Conservation (phyloP, 2,329 filamentous ascomycete species). For the Phyllosticta citriasiana region DNA sequence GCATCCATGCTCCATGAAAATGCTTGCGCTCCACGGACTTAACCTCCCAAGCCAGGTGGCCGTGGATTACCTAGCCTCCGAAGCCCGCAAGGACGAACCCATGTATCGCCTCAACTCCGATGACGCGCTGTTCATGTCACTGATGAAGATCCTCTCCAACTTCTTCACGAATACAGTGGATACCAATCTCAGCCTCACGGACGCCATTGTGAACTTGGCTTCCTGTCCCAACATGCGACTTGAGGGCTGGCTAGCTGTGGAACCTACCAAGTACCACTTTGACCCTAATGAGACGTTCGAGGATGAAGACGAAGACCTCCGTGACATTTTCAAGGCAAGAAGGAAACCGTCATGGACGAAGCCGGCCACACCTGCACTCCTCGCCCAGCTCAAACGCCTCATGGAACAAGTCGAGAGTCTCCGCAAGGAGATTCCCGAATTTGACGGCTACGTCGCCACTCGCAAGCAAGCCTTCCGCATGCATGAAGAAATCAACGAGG, state of each 20-base stretch:
- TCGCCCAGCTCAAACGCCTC: constrained; percentile 33
- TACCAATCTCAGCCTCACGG: constrained; percentile 79
- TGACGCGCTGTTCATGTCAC: constrained; percentile 43
- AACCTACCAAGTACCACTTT: constrained; percentile 42
- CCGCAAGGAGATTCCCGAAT: constrained; percentile 34
- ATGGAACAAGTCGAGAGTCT: constrained; percentile 33
- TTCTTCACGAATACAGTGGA: constrained; percentile 90
- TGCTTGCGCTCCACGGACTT: constrained; percentile 55
- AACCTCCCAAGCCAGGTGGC: constrained; percentile 38
- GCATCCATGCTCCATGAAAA: constrained; percentile 60
- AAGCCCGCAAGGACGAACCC: constrained; percentile 50
- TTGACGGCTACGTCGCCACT: constrained; percentile 38
- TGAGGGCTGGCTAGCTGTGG: constrained; percentile 81
- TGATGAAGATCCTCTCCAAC: constrained; percentile 54
- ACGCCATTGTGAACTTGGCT: constrained; percentile 70
- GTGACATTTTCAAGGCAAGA: constrained; percentile 25
- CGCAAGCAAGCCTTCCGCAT: constrained; percentile 41
- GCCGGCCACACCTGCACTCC: constrained; percentile 29
- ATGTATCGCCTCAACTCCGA: constrained; percentile 51
- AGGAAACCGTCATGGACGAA: constrained; percentile 27
- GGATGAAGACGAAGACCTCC: constrained; percentile 21
- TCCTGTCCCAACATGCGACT: constrained; percentile 76
- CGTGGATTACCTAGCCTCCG: constrained; percentile 35
- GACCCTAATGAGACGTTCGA: constrained; percentile 11
- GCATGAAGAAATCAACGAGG: constrained; percentile 34